A percentile compares a stretch with the other conserved stretches of the same genome.
Evolutionary conservation across 257 asterid genomes (phyloP).

Genomic region (Nicotiana sylvestris): DNA sequence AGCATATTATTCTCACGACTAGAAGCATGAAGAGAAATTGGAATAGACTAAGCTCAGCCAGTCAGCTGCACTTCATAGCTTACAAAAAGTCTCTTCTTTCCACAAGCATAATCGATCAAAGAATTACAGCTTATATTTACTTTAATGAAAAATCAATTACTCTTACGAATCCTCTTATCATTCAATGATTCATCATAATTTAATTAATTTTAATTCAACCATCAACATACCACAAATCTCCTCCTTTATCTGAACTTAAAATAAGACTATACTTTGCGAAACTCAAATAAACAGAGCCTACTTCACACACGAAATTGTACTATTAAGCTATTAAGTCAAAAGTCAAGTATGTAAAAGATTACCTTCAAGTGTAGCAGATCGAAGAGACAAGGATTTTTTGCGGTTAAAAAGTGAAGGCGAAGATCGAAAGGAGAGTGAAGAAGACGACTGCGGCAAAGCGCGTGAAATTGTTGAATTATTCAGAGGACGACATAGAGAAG

Average conservation of each 20-base stretch:
- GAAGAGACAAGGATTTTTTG: slow-evolving; percentile 11
- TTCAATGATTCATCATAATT: too few relatives aligned
- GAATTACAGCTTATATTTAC: background rate
- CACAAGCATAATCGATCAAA: background rate
- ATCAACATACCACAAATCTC: background rate
- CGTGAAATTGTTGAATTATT: slow-evolving; percentile 21
- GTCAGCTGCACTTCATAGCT: background rate
- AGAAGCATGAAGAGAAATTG: background rate
- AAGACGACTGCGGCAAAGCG: slow-evolving; percentile 4
- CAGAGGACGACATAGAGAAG: slow-evolving; percentile 12
- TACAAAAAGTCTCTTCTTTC: background rate
- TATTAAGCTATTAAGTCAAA: background rate
- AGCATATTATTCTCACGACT: background rate
- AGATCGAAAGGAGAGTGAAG: slow-evolving; percentile 37
- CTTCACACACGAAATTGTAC: background rate
- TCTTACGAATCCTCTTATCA: too few relatives aligned
- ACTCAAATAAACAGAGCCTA: background rate
- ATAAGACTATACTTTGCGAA: too few relatives aligned
- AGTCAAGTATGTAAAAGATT: background rate
- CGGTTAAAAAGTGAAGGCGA: slow-evolving; percentile 34
- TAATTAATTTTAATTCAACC: too few relatives aligned
- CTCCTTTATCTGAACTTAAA: background rate
- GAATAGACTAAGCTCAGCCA: background rate
- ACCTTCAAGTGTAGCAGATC: slow-evolving; percentile 24
- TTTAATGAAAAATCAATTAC: too few relatives aligned